phyloP scores from a whole-genome alignment of 495 filamentous ascomycete genomes.

The Aspergillus nanangensis region DNA sequence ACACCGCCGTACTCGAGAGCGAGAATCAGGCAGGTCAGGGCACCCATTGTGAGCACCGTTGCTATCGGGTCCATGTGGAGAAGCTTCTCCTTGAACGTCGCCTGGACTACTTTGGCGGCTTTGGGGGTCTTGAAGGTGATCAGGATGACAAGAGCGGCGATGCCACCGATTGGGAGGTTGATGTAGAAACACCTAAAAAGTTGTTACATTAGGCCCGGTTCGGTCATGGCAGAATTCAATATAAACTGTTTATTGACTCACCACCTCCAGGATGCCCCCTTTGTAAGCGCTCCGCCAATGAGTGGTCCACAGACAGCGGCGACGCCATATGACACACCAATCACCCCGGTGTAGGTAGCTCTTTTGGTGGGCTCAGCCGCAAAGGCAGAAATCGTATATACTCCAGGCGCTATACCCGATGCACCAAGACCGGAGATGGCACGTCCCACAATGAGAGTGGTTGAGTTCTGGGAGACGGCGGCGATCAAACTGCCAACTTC shows the following conservation, averaged over 20 bases:
- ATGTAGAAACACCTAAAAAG: too few relatives aligned
- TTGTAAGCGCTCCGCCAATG: conserved; percentile 68
- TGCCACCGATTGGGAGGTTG: conserved; percentile 40
- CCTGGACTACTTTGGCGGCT: conserved; percentile 7
- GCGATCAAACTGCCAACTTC: conserved; percentile 14
- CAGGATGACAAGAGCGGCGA: conserved; percentile 13
- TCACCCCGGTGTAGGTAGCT: conserved; percentile 43
- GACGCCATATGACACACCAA: conserved; percentile 42
- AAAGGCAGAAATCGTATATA: conserved; percentile 34
- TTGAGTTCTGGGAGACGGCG: conserved; percentile 16
- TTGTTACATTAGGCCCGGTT: too few relatives aligned
- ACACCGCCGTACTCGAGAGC: conserved; percentile 62
- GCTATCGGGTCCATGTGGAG: conserved; percentile 43
- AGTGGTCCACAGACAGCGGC: conserved; percentile 43
- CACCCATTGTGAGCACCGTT: conserved; percentile 46
- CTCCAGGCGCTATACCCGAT: conserved; percentile 16
- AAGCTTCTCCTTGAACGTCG: conserved; percentile 24
- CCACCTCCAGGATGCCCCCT: conserved; percentile 64
- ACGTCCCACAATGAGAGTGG: conserved; percentile 62
- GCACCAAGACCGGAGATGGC: conserved; percentile 65
- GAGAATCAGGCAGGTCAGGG: conserved; percentile 52
- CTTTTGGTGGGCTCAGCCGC: conserved; percentile 38
- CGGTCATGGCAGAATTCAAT: too few relatives aligned
- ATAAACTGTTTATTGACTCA: too few relatives aligned
- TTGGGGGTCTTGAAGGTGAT: conserved; percentile 16